phyloP scores from a whole-genome alignment of 2,329 filamentous ascomycete species.

The Alternaria consortialis region DNA sequence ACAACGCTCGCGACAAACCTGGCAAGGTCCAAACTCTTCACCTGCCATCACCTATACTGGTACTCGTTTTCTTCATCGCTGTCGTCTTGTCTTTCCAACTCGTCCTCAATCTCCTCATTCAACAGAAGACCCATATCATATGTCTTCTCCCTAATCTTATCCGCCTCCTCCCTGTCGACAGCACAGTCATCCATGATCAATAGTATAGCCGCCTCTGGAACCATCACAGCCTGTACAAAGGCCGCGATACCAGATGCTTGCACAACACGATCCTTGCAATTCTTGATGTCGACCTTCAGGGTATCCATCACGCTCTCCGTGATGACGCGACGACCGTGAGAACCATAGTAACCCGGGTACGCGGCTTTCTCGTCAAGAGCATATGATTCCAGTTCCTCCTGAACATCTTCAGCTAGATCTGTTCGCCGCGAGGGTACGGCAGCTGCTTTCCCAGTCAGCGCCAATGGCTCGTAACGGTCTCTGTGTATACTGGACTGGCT shows the following conservation, averaged over 20 bases:
- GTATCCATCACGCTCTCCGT: conserved; percentile 57
- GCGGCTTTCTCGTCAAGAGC: conserved; percentile 30
- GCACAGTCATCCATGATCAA: conserved; percentile 67
- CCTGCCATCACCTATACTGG: neutral
- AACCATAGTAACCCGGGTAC: conserved; percentile 79
- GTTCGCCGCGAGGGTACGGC: conserved; percentile 47
- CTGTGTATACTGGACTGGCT: conserved; percentile 23
- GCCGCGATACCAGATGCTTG: conserved; percentile 40
- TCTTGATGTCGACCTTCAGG: conserved; percentile 39
- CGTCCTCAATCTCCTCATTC: conserved; percentile 70
- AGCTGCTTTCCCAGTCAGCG: conserved; percentile 37
- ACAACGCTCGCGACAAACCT: neutral
- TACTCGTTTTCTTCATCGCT: conserved; percentile 29
- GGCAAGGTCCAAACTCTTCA: no score
- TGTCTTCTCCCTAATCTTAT: conserved; percentile 71
- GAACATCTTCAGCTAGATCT: conserved; percentile 54
- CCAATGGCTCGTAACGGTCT: conserved; percentile 32
- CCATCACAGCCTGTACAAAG: conserved; percentile 63
- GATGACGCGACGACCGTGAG: conserved; percentile 75
- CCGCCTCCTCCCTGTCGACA: conserved; percentile 56
- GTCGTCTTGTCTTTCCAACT: conserved; percentile 38
- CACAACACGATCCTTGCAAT: conserved; percentile 41
- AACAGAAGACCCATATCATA: conserved; percentile 72
- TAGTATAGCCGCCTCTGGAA: conserved; percentile 71
- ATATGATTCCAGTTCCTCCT: conserved; percentile 39